Percentiles rank a stretch among this genome's conserved stretches.
Evolutionary conservation across 2,329 filamentous ascomycete genomes (phyloP).

Genomic region (Neobulgaria alba): DNA sequence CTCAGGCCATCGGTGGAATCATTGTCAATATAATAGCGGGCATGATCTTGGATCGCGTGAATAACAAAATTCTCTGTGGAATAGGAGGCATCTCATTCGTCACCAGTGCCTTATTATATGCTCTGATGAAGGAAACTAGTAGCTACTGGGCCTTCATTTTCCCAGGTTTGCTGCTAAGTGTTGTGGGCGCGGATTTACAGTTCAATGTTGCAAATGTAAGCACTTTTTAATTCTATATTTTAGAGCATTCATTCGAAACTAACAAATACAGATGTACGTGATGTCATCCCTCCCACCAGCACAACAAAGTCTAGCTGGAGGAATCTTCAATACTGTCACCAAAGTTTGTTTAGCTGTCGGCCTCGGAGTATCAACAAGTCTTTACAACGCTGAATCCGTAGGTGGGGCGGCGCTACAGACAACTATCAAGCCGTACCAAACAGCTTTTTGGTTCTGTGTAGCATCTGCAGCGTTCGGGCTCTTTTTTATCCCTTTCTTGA

Average conservation of each 20-base stretch:
- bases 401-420: constrained; percentile 14
- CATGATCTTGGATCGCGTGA: constrained; percentile 52
- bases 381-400: constrained; percentile 44
- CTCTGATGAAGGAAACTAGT: constrained; percentile 44
- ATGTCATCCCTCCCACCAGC: constrained; percentile 53
- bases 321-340: constrained; percentile 59
- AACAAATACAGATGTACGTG: constrained; percentile 52
- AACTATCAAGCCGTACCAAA: constrained; percentile 37
- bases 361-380: constrained; percentile 52
- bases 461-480: constrained; percentile 35
- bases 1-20: constrained; percentile 56
- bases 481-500: constrained; percentile 42
- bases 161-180: constrained; percentile 48
- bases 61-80: constrained; percentile 53
- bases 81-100: constrained; percentile 34
- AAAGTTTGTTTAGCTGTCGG: constrained; percentile 44
- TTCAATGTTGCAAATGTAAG: constrained; percentile 61
- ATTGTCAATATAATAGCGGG: constrained; percentile 55
- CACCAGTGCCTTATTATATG: constrained; percentile 40
- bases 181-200: constrained; percentile 58
- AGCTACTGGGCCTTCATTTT: constrained; percentile 61
- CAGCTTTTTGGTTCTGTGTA: constrained; percentile 42
- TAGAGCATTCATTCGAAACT: too few relatives aligned
- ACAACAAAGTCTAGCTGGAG: constrained; percentile 54
- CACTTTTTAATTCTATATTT: too few relatives aligned